phyloP scores from a whole-genome alignment of 2,329 filamentous ascomycete genomes.

The Calonectria pseudoreteaudii region DNA sequence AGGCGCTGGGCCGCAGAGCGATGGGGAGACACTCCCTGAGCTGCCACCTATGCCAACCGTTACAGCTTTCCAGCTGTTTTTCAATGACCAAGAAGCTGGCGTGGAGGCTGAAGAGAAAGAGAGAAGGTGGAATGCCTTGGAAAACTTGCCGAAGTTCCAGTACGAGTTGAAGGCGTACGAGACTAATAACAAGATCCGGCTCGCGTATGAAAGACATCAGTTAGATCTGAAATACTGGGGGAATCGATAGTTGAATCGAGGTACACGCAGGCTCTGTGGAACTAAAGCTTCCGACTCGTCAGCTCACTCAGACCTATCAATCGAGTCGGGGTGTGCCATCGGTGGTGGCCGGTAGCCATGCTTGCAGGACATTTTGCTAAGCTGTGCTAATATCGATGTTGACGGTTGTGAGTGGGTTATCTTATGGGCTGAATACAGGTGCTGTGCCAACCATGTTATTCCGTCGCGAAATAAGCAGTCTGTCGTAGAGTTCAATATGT shows the following conservation, averaged over 20 bases:
- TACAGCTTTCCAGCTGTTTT: neutral
- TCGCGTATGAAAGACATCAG: neutral
- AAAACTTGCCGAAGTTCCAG: neutral
- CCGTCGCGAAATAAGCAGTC: too few species aligned
- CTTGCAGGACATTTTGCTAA: too few species aligned
- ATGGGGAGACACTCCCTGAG: neutral
- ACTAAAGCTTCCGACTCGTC: too few species aligned
- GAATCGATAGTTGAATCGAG: neutral
- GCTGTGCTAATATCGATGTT: too few species aligned
- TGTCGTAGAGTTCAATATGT: too few species aligned
- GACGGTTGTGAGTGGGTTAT: too few species aligned
- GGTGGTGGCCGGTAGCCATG: too few species aligned
- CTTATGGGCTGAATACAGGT: too few species aligned
- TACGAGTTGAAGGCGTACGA: neutral
- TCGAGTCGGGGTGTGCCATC: too few species aligned
- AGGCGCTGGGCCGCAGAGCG: neutral
- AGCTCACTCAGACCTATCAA: too few species aligned
- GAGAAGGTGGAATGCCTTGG: neutral
- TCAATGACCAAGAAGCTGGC: neutral
- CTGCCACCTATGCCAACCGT: neutral
- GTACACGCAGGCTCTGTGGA: too few species aligned
- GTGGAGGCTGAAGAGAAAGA: neutral
- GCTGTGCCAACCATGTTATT: too few species aligned
- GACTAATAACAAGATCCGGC: neutral
- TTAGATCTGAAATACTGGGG: neutral